Percentiles rank a stretch among this genome's conserved stretches.
These are phyloP conservation scores for Hygrophoropsis aurantiaca DNA, from an alignment of 768 basidiomycete species.

Conservation along the genomic window DNA sequence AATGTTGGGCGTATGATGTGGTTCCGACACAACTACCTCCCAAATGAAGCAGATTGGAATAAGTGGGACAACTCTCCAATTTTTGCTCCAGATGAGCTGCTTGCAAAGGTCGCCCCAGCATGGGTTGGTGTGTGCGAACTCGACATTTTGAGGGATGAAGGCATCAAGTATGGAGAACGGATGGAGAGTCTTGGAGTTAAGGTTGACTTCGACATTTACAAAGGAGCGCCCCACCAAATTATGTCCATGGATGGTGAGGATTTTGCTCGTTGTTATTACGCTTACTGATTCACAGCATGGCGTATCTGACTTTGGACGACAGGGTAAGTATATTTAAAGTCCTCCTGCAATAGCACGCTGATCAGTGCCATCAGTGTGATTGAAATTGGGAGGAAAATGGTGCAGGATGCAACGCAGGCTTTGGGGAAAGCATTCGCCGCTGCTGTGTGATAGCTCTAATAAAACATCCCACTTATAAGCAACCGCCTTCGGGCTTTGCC, in stretches of 20 bases:
- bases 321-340: too few relatives aligned
- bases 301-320: too few relatives aligned
- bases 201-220: constrained; percentile 55
- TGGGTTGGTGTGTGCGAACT: constrained; percentile 66
- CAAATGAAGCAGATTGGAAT: constrained; percentile 53
- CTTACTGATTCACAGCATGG: too few relatives aligned
- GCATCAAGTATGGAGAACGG: constrained; percentile 60
- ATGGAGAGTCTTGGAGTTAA: constrained; percentile 50
- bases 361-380: constrained; percentile 1
- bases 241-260: constrained; percentile 73
- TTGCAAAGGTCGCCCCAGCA: constrained; percentile 51
- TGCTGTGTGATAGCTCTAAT: too few relatives aligned
- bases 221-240: constrained; percentile 61
- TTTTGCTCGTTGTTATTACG: too few relatives aligned
- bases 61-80: constrained; percentile 73
- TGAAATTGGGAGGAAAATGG: constrained; percentile 11
- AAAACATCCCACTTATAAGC: too few relatives aligned
- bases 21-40: constrained; percentile 69
- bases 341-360: too few relatives aligned
- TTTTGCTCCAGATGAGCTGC: constrained; percentile 58
- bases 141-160: constrained; percentile 70
- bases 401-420: constrained; percentile 19
- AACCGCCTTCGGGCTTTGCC: too few relatives aligned
- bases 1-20: constrained; percentile 64
- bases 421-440: constrained; percentile 16